Base-by-base conservation (phyloP, 371 early-diverging fungal genomes). In the Thermomucor indicae-seudaticae region DNA sequence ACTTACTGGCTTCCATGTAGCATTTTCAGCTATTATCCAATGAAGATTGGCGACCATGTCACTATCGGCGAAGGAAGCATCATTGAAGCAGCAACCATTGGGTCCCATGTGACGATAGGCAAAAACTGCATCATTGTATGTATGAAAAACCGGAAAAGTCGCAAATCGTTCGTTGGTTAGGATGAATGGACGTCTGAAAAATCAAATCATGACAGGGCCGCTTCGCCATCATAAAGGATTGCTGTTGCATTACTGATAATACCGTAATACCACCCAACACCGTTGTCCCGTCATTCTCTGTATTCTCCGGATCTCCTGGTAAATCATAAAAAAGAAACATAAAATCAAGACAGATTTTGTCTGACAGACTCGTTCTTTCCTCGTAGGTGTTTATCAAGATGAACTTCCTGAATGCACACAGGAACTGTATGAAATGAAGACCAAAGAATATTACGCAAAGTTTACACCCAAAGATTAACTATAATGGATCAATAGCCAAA, bases 31-130 rank as follows among this genome's bases (percentile, higher is more conserved):
- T 96, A 97, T 62, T 97, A 92, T 57, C 97, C 96, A 19, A 87
- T 94, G 80, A 96, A 95, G 62, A 92, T 97, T 40, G 91, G 97
- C 6, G 95, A 96, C 64, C 84, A 91, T 64, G 93, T 93, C 5
- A 78, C 80, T n/a, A 90, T 96, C 51, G 95, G 92, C 3, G 90
- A 93, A 58, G 88, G 88, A 28, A 75, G 86, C 14, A 83, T 96
- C 37, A 85, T 97, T 3, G 95, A 96, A 53, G 95, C 97, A 11
- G 97, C 96, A 0, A 81, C 80, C 2, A 94, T 97, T 29, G 97
- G 97, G 24, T 88, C 87, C 0, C 82, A 81, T 60, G 97, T 97
- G 4, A 75, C 70, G 12, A 95, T 97, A 53, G 97, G 97, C 38
- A 87, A 87, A 65, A 90, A 95, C 62, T 94, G 94, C 54, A 86